phyloP scores from a whole-genome alignment of 345 rosid species.

The Turnera subulata region DNA sequence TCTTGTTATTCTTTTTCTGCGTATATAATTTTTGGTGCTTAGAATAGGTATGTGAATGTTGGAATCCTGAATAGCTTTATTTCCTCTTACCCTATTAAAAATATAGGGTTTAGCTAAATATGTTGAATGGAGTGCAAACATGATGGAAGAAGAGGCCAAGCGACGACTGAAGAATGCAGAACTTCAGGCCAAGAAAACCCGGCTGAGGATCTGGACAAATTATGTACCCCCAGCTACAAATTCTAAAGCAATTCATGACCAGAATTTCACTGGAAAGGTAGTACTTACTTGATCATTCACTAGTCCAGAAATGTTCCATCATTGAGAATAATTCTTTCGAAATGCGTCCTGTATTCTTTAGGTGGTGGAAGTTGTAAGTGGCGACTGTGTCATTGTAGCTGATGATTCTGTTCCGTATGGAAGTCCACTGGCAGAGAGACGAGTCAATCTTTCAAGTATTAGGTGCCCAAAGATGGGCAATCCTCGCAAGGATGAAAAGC shows the following conservation, averaged over 20 bases:
- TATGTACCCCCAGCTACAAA: conserved; percentile 79
- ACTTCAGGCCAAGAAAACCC: conserved; percentile 80
- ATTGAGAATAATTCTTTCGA: not conserved
- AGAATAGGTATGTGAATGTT: not conserved
- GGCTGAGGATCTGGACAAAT: conserved; percentile 80
- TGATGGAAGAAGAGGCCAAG: conserved; percentile 95
- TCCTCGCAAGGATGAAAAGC: conserved; percentile 84
- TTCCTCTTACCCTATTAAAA: not conserved
- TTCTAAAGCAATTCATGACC: conserved; percentile 86
- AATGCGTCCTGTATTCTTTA: conserved; percentile 24
- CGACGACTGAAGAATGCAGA: conserved; percentile 72
- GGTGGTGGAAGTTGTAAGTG: conserved; percentile 98
- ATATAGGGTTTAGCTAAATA: conserved; percentile 88
- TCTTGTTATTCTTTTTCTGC: too few relatives aligned
- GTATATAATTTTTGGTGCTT: not conserved
- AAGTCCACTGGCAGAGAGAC: conserved; percentile 75
- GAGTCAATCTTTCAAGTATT: conserved; percentile 90
- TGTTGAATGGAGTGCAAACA: conserved; percentile 98
- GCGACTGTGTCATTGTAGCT: conserved; percentile 86
- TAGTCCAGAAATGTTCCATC: not conserved
- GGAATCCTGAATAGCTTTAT: conserved; percentile 3
- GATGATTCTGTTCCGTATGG: conserved; percentile 89
- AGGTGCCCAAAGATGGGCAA: conserved; percentile 88
- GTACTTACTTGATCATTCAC: not conserved
- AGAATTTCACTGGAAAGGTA: conserved; percentile 92